phyloP scores from a whole-genome alignment of 441 rosid species.

The Metrosideros polymorpha region DNA sequence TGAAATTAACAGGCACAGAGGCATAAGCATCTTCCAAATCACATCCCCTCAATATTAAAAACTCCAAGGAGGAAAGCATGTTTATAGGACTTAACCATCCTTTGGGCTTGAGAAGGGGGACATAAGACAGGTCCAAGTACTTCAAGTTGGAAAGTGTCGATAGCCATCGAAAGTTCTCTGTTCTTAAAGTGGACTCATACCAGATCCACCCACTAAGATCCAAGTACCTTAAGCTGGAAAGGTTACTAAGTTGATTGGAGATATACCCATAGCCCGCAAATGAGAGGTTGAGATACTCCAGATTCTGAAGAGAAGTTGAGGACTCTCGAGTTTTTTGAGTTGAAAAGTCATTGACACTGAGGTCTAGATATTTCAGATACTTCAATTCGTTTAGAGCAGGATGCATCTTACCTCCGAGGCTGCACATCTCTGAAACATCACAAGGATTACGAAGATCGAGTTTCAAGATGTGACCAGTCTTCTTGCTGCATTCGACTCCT shows the following conservation, averaged over 20 bases:
- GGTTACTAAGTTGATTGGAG: not conserved
- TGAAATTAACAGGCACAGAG: not conserved
- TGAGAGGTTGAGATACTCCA: not conserved
- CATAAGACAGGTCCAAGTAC: not conserved
- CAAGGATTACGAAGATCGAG: not conserved
- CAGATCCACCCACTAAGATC: not conserved
- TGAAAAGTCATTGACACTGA: accelerated
- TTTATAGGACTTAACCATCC: not conserved
- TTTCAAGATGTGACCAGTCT: not conserved
- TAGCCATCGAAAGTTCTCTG: not conserved
- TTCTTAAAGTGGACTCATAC: not conserved
- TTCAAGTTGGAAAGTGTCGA: not conserved
- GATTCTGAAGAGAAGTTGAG: not conserved
- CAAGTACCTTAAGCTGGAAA: not conserved
- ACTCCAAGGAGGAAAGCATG: not conserved
- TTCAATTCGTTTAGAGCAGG: not conserved
- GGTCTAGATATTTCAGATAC: not conserved
- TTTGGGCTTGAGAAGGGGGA: not conserved
- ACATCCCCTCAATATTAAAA: not conserved
- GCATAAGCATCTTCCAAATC: not conserved
- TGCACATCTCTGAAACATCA: accelerated
- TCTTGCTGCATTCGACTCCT: not conserved
- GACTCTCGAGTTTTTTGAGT: not conserved
- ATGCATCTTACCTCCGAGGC: not conserved
- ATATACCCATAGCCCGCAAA: not conserved